Evolutionary conservation across 2,329 filamentous ascomycete species (phyloP).

Genomic region (Penicillium brevicompactum): DNA sequence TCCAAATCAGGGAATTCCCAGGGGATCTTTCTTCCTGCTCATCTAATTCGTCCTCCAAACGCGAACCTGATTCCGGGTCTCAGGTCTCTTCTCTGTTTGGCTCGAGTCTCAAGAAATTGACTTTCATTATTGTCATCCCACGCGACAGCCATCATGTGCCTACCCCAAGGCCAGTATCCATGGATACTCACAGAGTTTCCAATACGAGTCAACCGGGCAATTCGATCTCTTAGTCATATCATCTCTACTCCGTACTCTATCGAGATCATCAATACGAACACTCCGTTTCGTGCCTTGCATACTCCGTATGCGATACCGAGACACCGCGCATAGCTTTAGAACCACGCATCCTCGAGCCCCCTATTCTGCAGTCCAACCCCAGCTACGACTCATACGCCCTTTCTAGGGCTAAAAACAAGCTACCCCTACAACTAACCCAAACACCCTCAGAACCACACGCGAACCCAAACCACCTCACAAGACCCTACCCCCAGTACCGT

Average conservation of each 20-base stretch:
- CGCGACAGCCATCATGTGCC: not conserved
- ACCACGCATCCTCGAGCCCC: not conserved
- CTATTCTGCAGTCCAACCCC: not conserved
- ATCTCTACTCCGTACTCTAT: not conserved
- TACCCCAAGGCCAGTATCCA: not conserved
- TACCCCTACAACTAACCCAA: too few relatives aligned
- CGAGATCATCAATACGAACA: not conserved
- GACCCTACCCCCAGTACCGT: constrained; percentile 44
- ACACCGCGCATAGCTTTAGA: not conserved
- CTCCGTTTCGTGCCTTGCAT: not conserved
- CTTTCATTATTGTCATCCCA: not conserved
- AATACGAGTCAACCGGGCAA: not conserved
- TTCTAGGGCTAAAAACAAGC: too few relatives aligned
- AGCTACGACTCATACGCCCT: not conserved
- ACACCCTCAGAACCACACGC: not conserved
- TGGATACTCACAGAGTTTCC: not conserved
- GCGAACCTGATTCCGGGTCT: not conserved
- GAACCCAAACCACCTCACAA: not conserved
- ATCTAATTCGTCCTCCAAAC: not conserved
- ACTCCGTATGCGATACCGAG: not conserved
- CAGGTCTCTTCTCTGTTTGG: not conserved
- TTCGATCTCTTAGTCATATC: too few relatives aligned
- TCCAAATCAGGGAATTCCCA: not conserved
- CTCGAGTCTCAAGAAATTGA: not conserved
- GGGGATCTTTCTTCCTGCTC: not conserved